Evolutionary conservation across 257 asterid genomes (phyloP).

Genomic region (Solanum phureja): DNA sequence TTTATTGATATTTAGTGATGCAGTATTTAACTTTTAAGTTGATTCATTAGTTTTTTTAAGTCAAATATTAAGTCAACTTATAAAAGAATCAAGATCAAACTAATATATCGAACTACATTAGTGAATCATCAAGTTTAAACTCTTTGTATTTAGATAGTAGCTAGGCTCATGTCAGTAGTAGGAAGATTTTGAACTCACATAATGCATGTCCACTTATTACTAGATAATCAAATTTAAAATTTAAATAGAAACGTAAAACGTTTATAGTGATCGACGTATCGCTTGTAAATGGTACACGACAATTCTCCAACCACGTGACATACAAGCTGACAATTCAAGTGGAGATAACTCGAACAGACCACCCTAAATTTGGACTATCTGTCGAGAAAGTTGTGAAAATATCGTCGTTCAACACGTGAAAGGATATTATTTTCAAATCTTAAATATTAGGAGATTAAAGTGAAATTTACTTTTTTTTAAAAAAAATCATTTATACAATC

Average conservation of each 20-base stretch:
- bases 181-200: background rate
- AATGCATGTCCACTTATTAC: background rate
- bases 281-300: background rate
- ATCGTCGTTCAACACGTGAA: background rate
- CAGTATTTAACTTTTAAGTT: too few species aligned
- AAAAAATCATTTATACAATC: too few species aligned
- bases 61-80: too few species aligned
- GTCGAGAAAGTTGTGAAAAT: background rate
- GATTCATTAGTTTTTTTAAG: too few species aligned
- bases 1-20: too few species aligned
- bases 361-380: too few species aligned
- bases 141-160: background rate
- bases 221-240: background rate
- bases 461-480: background rate
- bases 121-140: too few species aligned
- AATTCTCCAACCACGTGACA: background rate
- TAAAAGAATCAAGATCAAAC: too few species aligned
- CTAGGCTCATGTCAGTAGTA: background rate
- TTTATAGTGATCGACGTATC: background rate
- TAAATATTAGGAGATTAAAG: background rate
- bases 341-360: too few species aligned
- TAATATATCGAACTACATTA: too few species aligned
- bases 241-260: background rate
- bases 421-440: background rate
- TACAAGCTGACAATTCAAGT: background rate